phyloP scores from a whole-genome alignment of 805 yeast genomes.

The Ogataea pilisensis region DNA sequence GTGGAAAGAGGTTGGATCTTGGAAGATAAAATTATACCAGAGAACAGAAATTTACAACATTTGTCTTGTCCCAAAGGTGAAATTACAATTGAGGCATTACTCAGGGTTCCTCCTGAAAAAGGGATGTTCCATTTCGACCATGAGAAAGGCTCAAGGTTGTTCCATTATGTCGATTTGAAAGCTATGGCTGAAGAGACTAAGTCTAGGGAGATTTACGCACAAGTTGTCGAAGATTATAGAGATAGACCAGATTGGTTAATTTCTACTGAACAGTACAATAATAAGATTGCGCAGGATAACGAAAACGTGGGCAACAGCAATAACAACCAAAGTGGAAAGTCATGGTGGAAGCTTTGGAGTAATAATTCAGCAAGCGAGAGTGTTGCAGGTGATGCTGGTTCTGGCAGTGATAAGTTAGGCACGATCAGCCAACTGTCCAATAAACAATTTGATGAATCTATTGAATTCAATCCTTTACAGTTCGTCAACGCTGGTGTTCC shows the following conservation, averaged over 20 bases:
- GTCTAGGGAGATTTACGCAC: slow-evolving; percentile 70
- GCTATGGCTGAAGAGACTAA: slow-evolving; percentile 72
- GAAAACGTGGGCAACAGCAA: background rate
- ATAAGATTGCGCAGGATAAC: too few species aligned
- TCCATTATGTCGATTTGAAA: slow-evolving; percentile 75
- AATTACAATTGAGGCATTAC: slow-evolving; percentile 67
- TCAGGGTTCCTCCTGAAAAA: slow-evolving; percentile 63
- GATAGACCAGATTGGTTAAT: slow-evolving; percentile 53
- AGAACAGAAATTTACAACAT: slow-evolving; percentile 53
- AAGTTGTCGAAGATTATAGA: slow-evolving; percentile 61
- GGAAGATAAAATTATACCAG: slow-evolving; percentile 60
- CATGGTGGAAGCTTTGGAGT: slow-evolving; percentile 31
- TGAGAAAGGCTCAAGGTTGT: slow-evolving; percentile 61
- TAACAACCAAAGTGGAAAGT: background rate
- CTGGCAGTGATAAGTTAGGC: too few species aligned
- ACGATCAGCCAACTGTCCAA: slow-evolving; percentile 3
- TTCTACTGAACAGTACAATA: slow-evolving; percentile 8
- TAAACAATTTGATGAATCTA: slow-evolving; percentile 23
- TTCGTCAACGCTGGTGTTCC: slow-evolving; percentile 84
- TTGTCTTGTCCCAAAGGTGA: slow-evolving; percentile 70
- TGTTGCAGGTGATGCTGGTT: background rate
- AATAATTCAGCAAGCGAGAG: background rate
- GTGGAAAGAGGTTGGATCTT: slow-evolving; percentile 92
- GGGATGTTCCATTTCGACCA: slow-evolving; percentile 66
- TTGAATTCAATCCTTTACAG: slow-evolving; percentile 50